These are phyloP conservation scores for Groenewaldozyma tartarivorans DNA, from an alignment of 805 yeast genomes.

Conservation along the genomic window DNA sequence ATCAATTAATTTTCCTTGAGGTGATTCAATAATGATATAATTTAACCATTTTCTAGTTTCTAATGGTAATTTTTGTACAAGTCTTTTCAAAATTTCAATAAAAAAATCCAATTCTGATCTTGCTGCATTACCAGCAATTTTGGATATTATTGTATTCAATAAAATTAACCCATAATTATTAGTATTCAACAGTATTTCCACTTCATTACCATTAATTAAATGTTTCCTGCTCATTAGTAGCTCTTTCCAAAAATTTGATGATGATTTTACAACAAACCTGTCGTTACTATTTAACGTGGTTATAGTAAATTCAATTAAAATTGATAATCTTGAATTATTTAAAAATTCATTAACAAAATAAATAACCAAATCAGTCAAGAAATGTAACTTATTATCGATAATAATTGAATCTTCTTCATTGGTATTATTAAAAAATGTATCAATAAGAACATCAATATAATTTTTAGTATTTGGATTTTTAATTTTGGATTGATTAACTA, in stretches of 20 bases:
- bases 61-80: slow-evolving; percentile 13
- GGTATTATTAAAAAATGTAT: slow-evolving; percentile 12
- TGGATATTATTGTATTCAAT: slow-evolving; percentile 30
- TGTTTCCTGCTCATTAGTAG: slow-evolving; percentile 28
- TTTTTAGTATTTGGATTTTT: neutral
- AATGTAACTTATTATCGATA: slow-evolving; percentile 20
- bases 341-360: slow-evolving; percentile 13
- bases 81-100: slow-evolving; percentile 30
- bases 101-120: slow-evolving; percentile 37
- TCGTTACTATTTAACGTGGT: slow-evolving; percentile 40
- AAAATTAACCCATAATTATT: slow-evolving; percentile 25
- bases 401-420: slow-evolving; percentile 22
- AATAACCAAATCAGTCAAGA: slow-evolving; percentile 18
- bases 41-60: slow-evolving; percentile 14
- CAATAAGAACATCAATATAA: slow-evolving; percentile 8
- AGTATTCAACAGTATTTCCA: neutral
- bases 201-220: neutral
- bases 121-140: slow-evolving; percentile 31
- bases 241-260: slow-evolving; percentile 46
- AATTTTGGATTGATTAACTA: slow-evolving; percentile 11
- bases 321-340: slow-evolving; percentile 13
- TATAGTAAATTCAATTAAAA: slow-evolving; percentile 29
- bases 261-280: slow-evolving; percentile 43
- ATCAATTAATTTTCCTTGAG: slow-evolving; percentile 6
- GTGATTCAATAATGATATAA: slow-evolving; percentile 11